Evolutionary conservation across 2,329 filamentous ascomycete genomes (phyloP).

Genomic region (Colletotrichum sp.): DNA sequence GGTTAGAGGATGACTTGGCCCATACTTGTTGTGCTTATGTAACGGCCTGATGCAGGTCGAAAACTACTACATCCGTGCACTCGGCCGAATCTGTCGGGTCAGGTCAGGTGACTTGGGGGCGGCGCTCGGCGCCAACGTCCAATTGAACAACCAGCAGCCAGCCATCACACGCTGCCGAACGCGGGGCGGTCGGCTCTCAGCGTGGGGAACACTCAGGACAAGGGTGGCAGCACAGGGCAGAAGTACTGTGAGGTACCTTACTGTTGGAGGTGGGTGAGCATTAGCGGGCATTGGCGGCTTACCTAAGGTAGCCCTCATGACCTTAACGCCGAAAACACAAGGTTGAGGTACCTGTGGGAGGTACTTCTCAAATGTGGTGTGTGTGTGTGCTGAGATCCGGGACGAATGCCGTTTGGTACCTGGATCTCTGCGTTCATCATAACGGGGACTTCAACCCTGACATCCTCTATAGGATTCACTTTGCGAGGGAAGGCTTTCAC

Average conservation of each 20-base stretch:
- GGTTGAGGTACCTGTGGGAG: neutral
- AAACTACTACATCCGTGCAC: neutral
- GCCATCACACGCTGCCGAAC: neutral
- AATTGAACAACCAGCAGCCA: neutral
- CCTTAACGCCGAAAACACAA: neutral
- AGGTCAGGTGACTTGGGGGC: neutral
- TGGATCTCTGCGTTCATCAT: neutral
- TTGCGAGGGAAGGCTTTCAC: neutral
- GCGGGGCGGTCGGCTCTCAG: neutral
- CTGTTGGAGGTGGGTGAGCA: neutral
- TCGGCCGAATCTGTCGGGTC: neutral
- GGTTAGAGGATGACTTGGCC: neutral
- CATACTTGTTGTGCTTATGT: neutral
- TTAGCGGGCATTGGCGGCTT: neutral
- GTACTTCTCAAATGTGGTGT: neutral
- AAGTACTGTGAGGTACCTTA: neutral
- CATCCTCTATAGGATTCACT: neutral
- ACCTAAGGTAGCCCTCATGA: neutral
- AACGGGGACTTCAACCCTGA: neutral
- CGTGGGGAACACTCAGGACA: neutral
- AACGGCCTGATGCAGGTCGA: neutral
- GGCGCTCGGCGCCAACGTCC: neutral
- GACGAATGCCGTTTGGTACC: neutral
- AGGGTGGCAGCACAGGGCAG: neutral
- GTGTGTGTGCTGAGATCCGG: neutral